Base-by-base conservation (phyloP, 208 protist genomes). In the Wallacemonas sp. region DNA sequence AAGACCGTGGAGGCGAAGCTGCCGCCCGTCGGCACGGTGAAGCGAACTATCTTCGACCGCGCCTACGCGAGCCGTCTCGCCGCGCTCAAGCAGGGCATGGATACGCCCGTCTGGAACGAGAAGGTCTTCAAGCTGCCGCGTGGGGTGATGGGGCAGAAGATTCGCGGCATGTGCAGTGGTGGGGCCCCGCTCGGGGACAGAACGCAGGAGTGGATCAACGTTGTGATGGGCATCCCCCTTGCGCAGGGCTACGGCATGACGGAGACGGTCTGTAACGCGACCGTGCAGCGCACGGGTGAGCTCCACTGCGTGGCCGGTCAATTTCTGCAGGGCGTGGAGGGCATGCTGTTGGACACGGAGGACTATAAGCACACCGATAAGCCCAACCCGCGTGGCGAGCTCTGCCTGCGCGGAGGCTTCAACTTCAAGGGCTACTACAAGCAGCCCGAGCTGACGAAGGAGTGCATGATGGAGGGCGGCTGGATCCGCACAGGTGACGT, bases 401-500 rank as follows among this genome's bases (percentile, higher is more conserved):
- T 98, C 46, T 71, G 80, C 44, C 61, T 97, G 34, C 84, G 89
- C 24, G 88, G 90, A 12, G 66, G 66, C 6, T 84, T 79, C 64
- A 53, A 95, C 21, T 92, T 93, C 62, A 88, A 90, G 49, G 90
- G 90, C 22, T 98, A 98, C 77, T 93, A 93, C 72, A 82, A 90
- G 54, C 87, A 97, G 58, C 65, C 75, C 9, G 66, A 84, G 59
- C 62, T 86, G 31, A 97, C 93, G 4, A 77, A 75, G 66, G 80
- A 92, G 62, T 75, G 26, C n/a, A 42, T 96, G 38, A 65, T 87
- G 19, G 41, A 59, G 11, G 90, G 86, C 31, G 90, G 89, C 21
- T 97, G 85, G 86, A 83, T 97, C 42, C 79, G 80, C 72, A 97
- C 93, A 17, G 94, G 94, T 34, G 94, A 98, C 66, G 87, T 97